Conservation (phyloP, 1,139 yeast species). For the Trichomonascaceae sp. region DNA sequence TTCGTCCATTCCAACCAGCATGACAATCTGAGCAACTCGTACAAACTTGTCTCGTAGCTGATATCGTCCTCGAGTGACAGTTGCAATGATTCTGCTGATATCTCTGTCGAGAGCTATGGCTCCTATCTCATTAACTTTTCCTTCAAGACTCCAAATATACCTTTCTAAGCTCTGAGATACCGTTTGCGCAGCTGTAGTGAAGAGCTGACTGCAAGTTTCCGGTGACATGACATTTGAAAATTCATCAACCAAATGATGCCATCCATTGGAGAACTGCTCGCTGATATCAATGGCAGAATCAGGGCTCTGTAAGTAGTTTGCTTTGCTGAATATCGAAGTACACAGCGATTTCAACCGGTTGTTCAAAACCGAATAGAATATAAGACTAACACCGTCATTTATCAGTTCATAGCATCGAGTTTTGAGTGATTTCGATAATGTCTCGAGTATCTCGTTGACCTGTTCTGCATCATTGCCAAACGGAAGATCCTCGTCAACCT, state of each 20-base stretch:
- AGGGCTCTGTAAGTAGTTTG: slow-evolving; percentile 39
- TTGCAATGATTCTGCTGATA: slow-evolving; percentile 56
- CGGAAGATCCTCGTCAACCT: slow-evolving; percentile 43
- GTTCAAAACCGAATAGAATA: slow-evolving; percentile 56
- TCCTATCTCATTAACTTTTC: slow-evolving; percentile 74
- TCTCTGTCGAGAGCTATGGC: slow-evolving; percentile 81
- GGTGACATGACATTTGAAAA: slow-evolving; percentile 55
- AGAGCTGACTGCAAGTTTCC: slow-evolving; percentile 43
- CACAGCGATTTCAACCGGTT: slow-evolving; percentile 43
- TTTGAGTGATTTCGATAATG: slow-evolving; percentile 32
- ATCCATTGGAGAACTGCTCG: slow-evolving; percentile 34
- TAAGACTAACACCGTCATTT: slow-evolving; percentile 46
- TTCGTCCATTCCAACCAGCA: slow-evolving; percentile 78
- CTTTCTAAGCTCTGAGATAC: slow-evolving; percentile 54
- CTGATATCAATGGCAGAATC: slow-evolving; percentile 24
- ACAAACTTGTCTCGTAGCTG: slow-evolving; percentile 71
- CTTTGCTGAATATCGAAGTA: slow-evolving; percentile 51
- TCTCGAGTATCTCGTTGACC: slow-evolving; percentile 38
- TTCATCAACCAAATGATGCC: slow-evolving; percentile 63
- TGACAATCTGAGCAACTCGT: slow-evolving; percentile 74
- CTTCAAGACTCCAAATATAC: slow-evolving; percentile 58
- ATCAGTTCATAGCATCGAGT: slow-evolving; percentile 43
- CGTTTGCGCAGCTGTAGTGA: slow-evolving; percentile 48
- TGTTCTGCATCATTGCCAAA: slow-evolving; percentile 49
- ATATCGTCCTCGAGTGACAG: slow-evolving; percentile 40